Evolutionary conservation across 805 yeast species (phyloP).

Genomic region (Candida ponderosae): DNA sequence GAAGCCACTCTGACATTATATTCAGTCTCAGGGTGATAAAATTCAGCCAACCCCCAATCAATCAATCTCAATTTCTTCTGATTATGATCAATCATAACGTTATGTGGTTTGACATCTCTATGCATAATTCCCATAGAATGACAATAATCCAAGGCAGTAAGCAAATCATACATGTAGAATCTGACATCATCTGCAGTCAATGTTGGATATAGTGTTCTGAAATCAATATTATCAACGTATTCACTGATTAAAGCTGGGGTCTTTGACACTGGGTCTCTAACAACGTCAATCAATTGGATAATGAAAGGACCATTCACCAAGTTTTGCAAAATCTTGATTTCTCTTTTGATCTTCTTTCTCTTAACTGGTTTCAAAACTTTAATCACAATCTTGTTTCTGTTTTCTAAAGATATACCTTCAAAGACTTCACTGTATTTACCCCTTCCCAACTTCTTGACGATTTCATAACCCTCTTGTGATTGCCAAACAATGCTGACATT

Average conservation of each 20-base stretch:
- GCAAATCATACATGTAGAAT: constrained; percentile 74
- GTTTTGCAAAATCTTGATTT: constrained; percentile 80
- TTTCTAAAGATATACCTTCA: constrained; percentile 63
- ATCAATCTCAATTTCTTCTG: constrained; percentile 58
- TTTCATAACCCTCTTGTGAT: constrained; percentile 76
- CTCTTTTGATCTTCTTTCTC: constrained; percentile 86
- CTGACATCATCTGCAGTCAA: constrained; percentile 70
- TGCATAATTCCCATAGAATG: constrained; percentile 96
- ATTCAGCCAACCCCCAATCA: constrained; percentile 95
- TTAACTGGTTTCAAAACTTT: constrained; percentile 92
- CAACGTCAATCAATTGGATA: constrained; percentile 70
- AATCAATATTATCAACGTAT: constrained; percentile 77
- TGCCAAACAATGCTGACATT: constrained; percentile 74
- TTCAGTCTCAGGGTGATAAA: constrained; percentile 83
- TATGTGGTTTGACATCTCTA: constrained; percentile 90
- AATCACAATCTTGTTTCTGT: constrained; percentile 66
- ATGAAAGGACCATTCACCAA: constrained; percentile 79
- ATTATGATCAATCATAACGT: constrained; percentile 84
- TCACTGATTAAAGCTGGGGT: constrained; percentile 89
- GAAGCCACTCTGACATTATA: constrained; percentile 91
- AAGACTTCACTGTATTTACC: constrained; percentile 95
- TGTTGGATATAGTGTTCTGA: constrained; percentile 77
- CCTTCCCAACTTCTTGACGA: constrained; percentile 76
- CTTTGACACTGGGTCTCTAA: constrained; percentile 75
- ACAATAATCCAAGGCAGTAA: constrained; percentile 77